Conservation (phyloP, 371 early-diverging fungal species). For the Mucor saturninus region DNA sequence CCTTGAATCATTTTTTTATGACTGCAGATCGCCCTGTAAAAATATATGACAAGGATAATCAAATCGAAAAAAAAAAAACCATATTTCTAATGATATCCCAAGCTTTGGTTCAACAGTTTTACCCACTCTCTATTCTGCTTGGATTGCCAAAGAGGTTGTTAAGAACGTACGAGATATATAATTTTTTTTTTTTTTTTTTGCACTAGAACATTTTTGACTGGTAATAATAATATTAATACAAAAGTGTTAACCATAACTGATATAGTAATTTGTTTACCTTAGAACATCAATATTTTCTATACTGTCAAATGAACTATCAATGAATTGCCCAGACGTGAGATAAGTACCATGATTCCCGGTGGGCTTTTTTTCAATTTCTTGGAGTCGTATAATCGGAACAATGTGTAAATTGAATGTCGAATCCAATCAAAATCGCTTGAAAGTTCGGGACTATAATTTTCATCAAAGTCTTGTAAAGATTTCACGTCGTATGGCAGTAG, state of each 20-base stretch:
- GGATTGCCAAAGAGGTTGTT: conserved; percentile 19
- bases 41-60: conserved; percentile 11
- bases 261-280: conserved; percentile 16
- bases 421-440: conserved; percentile 10
- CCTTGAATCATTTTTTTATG: conserved; percentile 5
- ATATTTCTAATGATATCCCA: conserved; percentile 13
- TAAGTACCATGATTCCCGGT: conserved; percentile 14
- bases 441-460: conserved; percentile 6
- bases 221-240: conserved; percentile 5
- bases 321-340: conserved; percentile 20
- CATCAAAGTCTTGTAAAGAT: conserved; percentile 14
- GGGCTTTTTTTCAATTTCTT: conserved; percentile 9
- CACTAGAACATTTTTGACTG: conserved; percentile 3
- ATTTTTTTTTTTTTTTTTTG: conserved; percentile 21
- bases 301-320: conserved; percentile 13
- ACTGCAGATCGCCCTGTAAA: conserved; percentile 10
- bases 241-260: conserved; percentile 10
- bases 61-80: neutral
- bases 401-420: conserved; percentile 8
- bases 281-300: conserved; percentile 19
- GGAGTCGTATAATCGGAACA: conserved; percentile 17
- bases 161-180: conserved; percentile 4
- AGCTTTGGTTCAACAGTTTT: conserved; percentile 14
- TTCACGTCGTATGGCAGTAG: conserved; percentile 18
- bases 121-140: conserved; percentile 19